Conservation (phyloP, 768 basidiomycete species). For the Lactarius hatsudake region DNA sequence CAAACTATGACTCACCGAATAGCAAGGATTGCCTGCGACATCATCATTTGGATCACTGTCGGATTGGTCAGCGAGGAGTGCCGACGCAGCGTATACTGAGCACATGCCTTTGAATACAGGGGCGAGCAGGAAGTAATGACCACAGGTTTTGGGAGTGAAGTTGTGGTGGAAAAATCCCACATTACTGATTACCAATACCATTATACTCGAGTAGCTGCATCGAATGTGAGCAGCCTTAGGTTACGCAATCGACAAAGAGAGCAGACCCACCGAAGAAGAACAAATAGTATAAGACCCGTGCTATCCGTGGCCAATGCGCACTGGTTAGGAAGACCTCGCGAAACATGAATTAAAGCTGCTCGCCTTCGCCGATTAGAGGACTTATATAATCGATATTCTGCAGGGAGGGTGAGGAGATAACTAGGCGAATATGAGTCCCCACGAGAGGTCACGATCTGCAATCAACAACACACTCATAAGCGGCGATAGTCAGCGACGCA, state of each 20-base stretch:
- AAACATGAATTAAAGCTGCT: background rate
- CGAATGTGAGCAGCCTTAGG: background rate
- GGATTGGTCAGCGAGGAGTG: background rate
- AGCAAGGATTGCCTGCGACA: slow-evolving; percentile 64
- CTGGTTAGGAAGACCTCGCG: background rate
- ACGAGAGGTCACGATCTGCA: background rate
- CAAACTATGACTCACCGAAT: slow-evolving; percentile 43
- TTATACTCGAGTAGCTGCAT: slow-evolving; percentile 45
- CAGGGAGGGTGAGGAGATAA: slow-evolving; percentile 26
- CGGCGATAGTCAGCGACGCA: slow-evolving; percentile 21
- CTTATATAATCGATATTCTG: slow-evolving; percentile 25
- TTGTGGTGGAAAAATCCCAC: slow-evolving; percentile 54
- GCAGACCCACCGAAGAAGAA: slow-evolving; percentile 20
- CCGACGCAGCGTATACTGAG: background rate
- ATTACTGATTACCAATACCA: slow-evolving; percentile 49
- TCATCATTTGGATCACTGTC: slow-evolving; percentile 59
- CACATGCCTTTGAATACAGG: slow-evolving; percentile 61
- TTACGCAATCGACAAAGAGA: background rate
- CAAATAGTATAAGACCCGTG: slow-evolving; percentile 20
- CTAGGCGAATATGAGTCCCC: slow-evolving; percentile 1
- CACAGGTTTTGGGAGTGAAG: slow-evolving; percentile 49
- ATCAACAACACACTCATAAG: slow-evolving; percentile 24
- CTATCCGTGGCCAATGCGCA: background rate
- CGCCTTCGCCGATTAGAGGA: slow-evolving; percentile 6
- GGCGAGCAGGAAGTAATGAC: slow-evolving; percentile 47